Evolutionary conservation across 2,329 filamentous ascomycete genomes (phyloP).

Genomic region (Fusarium chuoi): DNA sequence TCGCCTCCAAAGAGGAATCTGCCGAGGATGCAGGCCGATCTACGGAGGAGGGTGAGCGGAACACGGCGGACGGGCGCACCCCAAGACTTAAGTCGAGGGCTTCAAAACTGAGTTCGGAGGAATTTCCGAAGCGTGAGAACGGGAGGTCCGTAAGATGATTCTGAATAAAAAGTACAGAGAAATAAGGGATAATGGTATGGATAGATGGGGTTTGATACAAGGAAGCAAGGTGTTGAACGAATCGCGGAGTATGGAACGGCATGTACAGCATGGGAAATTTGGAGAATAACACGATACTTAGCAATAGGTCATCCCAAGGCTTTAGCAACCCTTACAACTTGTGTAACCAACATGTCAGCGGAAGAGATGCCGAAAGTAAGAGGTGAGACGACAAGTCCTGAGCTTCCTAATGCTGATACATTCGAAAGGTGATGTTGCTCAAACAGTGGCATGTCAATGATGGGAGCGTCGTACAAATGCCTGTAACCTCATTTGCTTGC

Average conservation of each 20-base stretch:
- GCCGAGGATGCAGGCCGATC: slow-evolving; percentile 30
- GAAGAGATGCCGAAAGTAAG: slow-evolving; percentile 31
- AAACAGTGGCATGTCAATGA: slow-evolving; percentile 42
- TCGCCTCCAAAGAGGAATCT: slow-evolving; percentile 30
- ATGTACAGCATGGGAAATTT: slow-evolving; percentile 1
- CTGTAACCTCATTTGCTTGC: slow-evolving; percentile 40
- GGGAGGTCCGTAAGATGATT: slow-evolving; percentile 14
- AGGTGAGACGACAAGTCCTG: slow-evolving; percentile 1
- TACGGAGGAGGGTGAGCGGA: slow-evolving; percentile 29
- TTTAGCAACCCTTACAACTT: not conserved
- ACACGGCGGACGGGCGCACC: slow-evolving; percentile 11
- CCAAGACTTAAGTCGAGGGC: slow-evolving; percentile 3
- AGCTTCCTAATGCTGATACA: slow-evolving; percentile 18
- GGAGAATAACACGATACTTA: not conserved
- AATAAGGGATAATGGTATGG: slow-evolving; percentile 1
- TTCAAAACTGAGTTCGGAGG: slow-evolving; percentile 21
- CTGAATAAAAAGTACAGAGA: not conserved
- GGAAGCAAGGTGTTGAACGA: not conserved
- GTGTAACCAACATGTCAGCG: not conserved
- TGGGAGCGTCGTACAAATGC: slow-evolving; percentile 38
- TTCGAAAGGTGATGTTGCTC: slow-evolving; percentile 13
- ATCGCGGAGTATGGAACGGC: not conserved
- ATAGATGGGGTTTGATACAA: not conserved
- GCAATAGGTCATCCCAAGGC: not conserved
- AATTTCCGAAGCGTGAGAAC: slow-evolving; percentile 22